Conservation (phyloP, 441 rosid species). For the Adansonia gregorii region DNA sequence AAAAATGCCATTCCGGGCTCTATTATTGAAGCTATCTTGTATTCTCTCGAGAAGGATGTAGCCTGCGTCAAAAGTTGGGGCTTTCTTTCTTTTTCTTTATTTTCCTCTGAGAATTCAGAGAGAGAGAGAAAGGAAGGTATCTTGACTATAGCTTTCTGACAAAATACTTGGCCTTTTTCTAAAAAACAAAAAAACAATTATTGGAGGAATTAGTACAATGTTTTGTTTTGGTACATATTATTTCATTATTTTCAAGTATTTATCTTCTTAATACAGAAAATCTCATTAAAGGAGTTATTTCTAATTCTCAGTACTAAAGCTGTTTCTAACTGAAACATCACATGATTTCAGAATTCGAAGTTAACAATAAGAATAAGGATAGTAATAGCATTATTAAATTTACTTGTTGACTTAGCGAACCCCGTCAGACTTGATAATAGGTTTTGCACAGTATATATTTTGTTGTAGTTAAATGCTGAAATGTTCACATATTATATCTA, state of each 20-base stretch:
- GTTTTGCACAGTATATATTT: no score
- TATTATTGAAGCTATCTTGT: slow-evolving; percentile 28
- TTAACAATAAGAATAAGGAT: no score
- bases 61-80: slow-evolving; percentile 31
- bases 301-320: neutral
- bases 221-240: no score
- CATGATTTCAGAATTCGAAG: neutral
- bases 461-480: neutral
- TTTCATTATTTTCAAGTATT: no score
- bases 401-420: neutral
- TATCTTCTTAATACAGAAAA: neutral
- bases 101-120: slow-evolving; percentile 20
- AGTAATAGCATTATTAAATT: no score
- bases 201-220: no score
- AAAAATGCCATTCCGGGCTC: slow-evolving; percentile 23
- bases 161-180: no score
- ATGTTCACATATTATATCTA: neutral
- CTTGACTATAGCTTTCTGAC: slow-evolving; percentile 37
- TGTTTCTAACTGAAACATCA: neutral
- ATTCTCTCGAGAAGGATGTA: neutral
- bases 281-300: neutral
- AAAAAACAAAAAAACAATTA: no score
- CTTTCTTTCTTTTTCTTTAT: slow-evolving; percentile 3
- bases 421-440: neutral
- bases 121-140: slow-evolving; percentile 12